Conservation (phyloP, 768 basidiomycete genomes). For the Trametes cingulata region DNA sequence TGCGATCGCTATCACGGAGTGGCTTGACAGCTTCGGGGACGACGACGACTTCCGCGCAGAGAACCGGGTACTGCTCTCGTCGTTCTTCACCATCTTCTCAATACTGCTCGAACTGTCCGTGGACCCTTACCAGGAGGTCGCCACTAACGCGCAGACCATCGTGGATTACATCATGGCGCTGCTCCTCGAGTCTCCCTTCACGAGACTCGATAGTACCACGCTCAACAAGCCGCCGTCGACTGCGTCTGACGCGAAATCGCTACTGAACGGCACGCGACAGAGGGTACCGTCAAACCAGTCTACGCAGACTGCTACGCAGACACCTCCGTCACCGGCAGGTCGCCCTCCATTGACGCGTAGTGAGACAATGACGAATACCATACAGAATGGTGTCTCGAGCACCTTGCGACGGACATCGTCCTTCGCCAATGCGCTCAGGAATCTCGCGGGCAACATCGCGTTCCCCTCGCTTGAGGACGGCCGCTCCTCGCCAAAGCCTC, state of each 20-base stretch:
- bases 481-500: slow-evolving; percentile 36
- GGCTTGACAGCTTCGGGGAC: slow-evolving; percentile 71
- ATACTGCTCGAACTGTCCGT: slow-evolving; percentile 87
- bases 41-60: slow-evolving; percentile 70
- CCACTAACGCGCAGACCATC: slow-evolving; percentile 85
- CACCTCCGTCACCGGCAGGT: slow-evolving; percentile 47
- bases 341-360: slow-evolving; percentile 56
- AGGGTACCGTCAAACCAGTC: slow-evolving; percentile 53
- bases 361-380: slow-evolving; percentile 59
- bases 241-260: slow-evolving; percentile 38
- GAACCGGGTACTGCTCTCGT: slow-evolving; percentile 82
- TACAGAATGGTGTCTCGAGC: slow-evolving; percentile 62
- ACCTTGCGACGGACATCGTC: slow-evolving; percentile 79
- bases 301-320: slow-evolving; percentile 43
- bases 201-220: slow-evolving; percentile 66
- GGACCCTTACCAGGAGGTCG: slow-evolving; percentile 92
- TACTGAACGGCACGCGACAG: slow-evolving; percentile 36
- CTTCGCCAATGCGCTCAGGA: slow-evolving; percentile 74
- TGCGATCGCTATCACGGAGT: slow-evolving; percentile 69
- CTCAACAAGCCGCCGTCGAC: slow-evolving; percentile 51
- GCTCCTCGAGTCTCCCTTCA: slow-evolving; percentile 87
- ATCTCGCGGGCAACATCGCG: slow-evolving; percentile 66
- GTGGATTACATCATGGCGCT: slow-evolving; percentile 92
- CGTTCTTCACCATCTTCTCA: slow-evolving; percentile 91
- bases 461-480: slow-evolving; percentile 67